Evolutionary conservation across 2,329 filamentous ascomycete species (phyloP).

Genomic region (Ophiostoma sp.): DNA sequence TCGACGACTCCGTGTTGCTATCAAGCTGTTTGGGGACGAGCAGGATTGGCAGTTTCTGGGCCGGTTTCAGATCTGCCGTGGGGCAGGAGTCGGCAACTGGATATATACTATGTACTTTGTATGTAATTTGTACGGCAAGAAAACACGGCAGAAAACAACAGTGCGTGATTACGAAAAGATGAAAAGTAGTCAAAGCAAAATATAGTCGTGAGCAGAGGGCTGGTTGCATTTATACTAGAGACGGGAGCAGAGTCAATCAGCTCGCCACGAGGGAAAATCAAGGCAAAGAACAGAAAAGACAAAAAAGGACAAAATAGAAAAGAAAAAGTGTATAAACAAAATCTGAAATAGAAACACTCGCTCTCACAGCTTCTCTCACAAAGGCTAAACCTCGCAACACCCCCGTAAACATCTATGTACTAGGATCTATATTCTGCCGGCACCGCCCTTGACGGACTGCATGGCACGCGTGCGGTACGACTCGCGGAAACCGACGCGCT

Average conservation of each 20-base stretch:
- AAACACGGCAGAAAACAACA: too few relatives aligned
- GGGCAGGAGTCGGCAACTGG: not conserved
- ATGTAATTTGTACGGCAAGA: too few relatives aligned
- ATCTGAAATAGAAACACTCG: not conserved
- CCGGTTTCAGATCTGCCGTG: slow-evolving; percentile 9
- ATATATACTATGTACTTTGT: too few relatives aligned
- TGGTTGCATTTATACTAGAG: not conserved
- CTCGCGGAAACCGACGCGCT: slow-evolving; percentile 61
- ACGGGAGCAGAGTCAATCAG: slow-evolving; percentile 2
- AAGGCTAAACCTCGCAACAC: too few relatives aligned
- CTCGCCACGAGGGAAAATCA: not conserved
- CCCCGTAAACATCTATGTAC: not conserved
- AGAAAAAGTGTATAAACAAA: not conserved
- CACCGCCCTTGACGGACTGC: slow-evolving; percentile 36
- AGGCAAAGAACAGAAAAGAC: not conserved
- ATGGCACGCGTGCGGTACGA: slow-evolving; percentile 53
- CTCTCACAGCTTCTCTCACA: not conserved
- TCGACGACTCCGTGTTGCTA: not conserved
- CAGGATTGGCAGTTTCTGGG: not conserved
- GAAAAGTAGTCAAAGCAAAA: not conserved
- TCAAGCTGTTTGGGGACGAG: slow-evolving; percentile 2
- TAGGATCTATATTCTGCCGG: slow-evolving; percentile 32
- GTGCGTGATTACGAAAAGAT: too few relatives aligned
- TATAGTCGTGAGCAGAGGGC: not conserved
- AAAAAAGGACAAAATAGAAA: not conserved